Evolutionary conservation across 306 rosid species (phyloP), one percentile per base, ranked within the genome.

Genomic region (Cucumis cinereus): DNA sequence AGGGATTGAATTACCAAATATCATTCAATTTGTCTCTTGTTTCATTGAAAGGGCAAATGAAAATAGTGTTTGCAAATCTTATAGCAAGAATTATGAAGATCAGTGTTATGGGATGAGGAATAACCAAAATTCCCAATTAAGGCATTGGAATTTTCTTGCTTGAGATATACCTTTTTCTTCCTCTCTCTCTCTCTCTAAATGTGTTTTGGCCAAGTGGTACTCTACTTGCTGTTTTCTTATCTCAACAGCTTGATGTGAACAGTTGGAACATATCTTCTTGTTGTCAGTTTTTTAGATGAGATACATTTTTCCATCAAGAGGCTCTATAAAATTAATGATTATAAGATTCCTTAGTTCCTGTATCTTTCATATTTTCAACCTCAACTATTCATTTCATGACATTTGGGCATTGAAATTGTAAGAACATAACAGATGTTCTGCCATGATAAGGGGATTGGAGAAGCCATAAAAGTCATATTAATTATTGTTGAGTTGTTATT

Each of bases 21-120:
- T 45, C 57, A 1, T 71, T 71, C 1, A 49, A 19, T 16, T 45
- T 71, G 75, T 33, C 75, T 71, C 75, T 71, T 71, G 75, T 47
- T 71, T 49, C 57, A 47, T 26, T 71, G 75, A 71, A 71, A 71
- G 75, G 75, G 75, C 75, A 70, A 70, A 47, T 70, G 58, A 70
- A 70, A 45, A 23, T 26, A 28, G 55, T 70, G 24, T 12, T 13
- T 47, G 56, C 75, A 70, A 70, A 70, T 70, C 75, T 70, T 47
- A 8, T 1, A 70, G 58, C 14, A 45, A 47, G 52, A 47, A 15
- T 15, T 47, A 4, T 8, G 8, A 70, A 43, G 36, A 45, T 24
- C 38, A 69, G 7, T 45, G 7, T 45, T 41, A 69, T 69, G 56
- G 26, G 23, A 70, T 70, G 8, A 47, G 75, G 75, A 70, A 45